These are phyloP conservation scores for Mariannaea elegans DNA, from an alignment of 2,329 filamentous ascomycete species.

Conservation along the genomic window DNA sequence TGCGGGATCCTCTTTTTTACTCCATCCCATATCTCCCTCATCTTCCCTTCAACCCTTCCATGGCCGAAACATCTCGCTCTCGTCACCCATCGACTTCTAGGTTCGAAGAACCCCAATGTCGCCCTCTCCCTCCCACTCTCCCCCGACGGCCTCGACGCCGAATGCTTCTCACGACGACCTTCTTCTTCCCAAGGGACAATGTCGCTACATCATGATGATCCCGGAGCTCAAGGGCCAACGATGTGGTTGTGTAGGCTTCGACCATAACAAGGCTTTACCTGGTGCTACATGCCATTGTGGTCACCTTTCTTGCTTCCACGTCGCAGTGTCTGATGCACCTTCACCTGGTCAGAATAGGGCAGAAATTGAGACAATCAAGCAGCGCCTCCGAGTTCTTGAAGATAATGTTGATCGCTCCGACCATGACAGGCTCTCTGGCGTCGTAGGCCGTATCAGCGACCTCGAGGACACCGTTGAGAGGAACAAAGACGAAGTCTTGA, in stretches of 20 bases:
- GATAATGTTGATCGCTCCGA: conserved; percentile 44
- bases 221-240: conserved; percentile 66
- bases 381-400: conserved; percentile 44
- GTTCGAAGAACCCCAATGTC: conserved; percentile 41
- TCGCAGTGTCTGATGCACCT: conserved; percentile 55
- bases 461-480: conserved; percentile 65
- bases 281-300: conserved; percentile 67
- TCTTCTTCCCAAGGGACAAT: conserved; percentile 64
- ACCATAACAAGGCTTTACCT: conserved; percentile 61
- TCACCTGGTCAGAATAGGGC: conserved; percentile 60
- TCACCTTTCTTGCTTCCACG: conserved; percentile 68
- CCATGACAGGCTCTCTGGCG: conserved; percentile 48
- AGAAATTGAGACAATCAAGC: conserved; percentile 41
- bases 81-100: conserved; percentile 33
- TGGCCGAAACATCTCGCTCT: conserved; percentile 36
- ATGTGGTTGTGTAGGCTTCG: conserved; percentile 67
- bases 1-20: conserved; percentile 28
- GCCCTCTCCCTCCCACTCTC: conserved; percentile 35
- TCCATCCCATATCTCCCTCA: conserved; percentile 33
- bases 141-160: conserved; percentile 37
- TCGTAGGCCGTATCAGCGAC: conserved; percentile 57
- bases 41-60: conserved; percentile 36
- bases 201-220: conserved; percentile 66
- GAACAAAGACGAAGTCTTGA: conserved; percentile 58
- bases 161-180: conserved; percentile 49